Percentiles rank a stretch among this genome's conserved stretches.
Evolutionary conservation across 441 rosid genomes (phyloP).

Genomic region (Viola pubescens): DNA sequence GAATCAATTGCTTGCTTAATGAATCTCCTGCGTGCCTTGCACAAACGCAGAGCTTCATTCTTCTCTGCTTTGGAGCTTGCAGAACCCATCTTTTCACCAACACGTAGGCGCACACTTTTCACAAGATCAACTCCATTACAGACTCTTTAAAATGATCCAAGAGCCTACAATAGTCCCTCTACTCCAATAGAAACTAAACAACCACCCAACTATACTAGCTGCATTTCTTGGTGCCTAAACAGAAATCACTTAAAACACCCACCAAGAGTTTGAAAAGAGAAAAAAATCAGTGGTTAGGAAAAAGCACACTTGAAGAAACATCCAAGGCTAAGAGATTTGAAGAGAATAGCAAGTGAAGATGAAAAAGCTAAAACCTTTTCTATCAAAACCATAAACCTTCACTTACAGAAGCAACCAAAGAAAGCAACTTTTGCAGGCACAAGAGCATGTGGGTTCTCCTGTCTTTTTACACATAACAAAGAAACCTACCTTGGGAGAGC

Average conservation of each 20-base stretch:
- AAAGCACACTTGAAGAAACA: not conserved
- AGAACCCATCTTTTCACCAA: slow-evolving; percentile 50
- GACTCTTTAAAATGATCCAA: not conserved
- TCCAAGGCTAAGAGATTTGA: not conserved
- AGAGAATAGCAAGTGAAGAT: not conserved
- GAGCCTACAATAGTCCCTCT: not conserved
- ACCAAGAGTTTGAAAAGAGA: not conserved
- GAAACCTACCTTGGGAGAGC: slow-evolving; percentile 13
- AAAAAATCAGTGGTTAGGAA: not conserved
- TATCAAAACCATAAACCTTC: slow-evolving; percentile 7
- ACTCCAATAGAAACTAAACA: not conserved
- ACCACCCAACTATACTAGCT: not conserved
- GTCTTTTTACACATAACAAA: slow-evolving; percentile 4
- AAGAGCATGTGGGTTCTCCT: not conserved
- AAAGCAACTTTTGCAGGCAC: slow-evolving; percentile 4
- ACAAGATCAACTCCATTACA: slow-evolving; percentile 19
- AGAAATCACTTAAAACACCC: slow-evolving; percentile 13
- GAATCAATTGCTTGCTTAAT: slow-evolving; percentile 71
- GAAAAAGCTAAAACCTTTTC: slow-evolving; percentile 10
- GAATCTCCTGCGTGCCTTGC: slow-evolving; percentile 67
- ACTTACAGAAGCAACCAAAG: slow-evolving; percentile 10
- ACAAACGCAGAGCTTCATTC: slow-evolving; percentile 58
- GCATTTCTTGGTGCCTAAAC: slow-evolving; percentile 12
- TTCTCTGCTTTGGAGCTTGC: slow-evolving; percentile 54
- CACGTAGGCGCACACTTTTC: slow-evolving; percentile 22